phyloP scores from a whole-genome alignment of 192 early-diverging fungal species.

The Gaertneriomyces sp. region DNA sequence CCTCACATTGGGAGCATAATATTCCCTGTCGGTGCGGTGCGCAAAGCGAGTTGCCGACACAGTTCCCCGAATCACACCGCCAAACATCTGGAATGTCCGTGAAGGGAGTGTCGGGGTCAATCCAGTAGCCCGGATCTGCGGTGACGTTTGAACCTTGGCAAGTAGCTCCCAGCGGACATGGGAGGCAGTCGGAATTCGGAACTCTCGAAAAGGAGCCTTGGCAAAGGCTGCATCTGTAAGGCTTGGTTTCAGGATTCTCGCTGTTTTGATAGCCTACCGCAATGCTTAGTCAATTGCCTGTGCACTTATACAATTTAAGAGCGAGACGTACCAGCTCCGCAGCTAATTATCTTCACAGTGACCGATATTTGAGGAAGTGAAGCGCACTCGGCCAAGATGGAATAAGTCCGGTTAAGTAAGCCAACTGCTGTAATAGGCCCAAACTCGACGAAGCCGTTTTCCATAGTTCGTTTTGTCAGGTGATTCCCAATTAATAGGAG shows the following conservation, averaged over 20 bases:
- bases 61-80: slow-evolving; percentile 19
- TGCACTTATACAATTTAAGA: not conserved
- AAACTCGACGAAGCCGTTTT: slow-evolving; percentile 11
- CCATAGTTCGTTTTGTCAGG: not conserved
- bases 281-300: not conserved
- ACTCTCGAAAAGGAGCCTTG: slow-evolving; percentile 11
- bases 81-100: slow-evolving; percentile 12
- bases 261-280: slow-evolving; percentile 4
- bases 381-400: not conserved
- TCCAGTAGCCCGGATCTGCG: slow-evolving; percentile 22
- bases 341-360: slow-evolving; percentile 7
- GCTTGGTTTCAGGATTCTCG: slow-evolving; percentile 3
- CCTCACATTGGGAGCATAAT: slow-evolving; percentile 17
- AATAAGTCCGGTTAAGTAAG: slow-evolving; percentile 1
- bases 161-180: slow-evolving; percentile 16
- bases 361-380: not conserved
- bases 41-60: slow-evolving; percentile 10
- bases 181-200: slow-evolving; percentile 13
- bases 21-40: slow-evolving; percentile 16
- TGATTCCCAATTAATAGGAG: slow-evolving; percentile 9
- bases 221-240: slow-evolving; percentile 9
- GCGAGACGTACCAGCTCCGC: slow-evolving; percentile 4
- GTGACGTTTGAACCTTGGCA: slow-evolving; percentile 20
- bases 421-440: slow-evolving; percentile 13
- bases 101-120: slow-evolving; percentile 1